Conservation (phyloP, 164 flowering plant species). For the Amborella trichopoda region DNA sequence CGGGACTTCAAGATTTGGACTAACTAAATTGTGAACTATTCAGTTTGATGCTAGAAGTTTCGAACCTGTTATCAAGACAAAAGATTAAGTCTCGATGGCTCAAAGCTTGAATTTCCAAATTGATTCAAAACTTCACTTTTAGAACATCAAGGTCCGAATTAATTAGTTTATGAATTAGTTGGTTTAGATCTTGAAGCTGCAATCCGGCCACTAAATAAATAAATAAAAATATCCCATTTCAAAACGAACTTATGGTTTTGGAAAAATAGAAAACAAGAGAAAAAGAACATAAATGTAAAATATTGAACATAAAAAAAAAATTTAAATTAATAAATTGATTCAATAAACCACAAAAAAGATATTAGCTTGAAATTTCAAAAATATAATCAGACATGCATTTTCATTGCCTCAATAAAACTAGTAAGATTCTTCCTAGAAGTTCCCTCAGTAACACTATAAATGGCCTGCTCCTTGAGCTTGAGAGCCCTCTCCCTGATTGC, state of each 20-base stretch:
- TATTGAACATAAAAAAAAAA: not conserved
- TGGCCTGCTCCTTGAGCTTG: slow-evolving; percentile 8
- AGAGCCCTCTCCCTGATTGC: slow-evolving; percentile 6
- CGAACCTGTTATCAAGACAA: too few relatives aligned
- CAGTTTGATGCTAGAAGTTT: too few relatives aligned
- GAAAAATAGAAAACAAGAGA: not conserved
- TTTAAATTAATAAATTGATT: not conserved
- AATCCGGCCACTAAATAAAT: not conserved
- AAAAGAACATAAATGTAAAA: not conserved
- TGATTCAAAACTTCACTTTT: too few relatives aligned
- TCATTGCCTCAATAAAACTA: slow-evolving; percentile 5
- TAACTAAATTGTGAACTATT: too few relatives aligned
- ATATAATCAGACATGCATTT: not conserved
- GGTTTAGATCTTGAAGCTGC: too few relatives aligned
- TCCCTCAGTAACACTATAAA: slow-evolving; percentile 8
- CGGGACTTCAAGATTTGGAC: too few relatives aligned
- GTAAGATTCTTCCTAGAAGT: slow-evolving; percentile 7
- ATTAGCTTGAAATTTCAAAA: not conserved
- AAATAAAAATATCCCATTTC: not conserved
- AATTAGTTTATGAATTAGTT: too few relatives aligned
- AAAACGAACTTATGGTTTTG: not conserved
- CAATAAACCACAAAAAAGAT: not conserved
- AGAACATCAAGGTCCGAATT: too few relatives aligned
- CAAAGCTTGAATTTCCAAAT: too few relatives aligned
- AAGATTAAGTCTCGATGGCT: too few relatives aligned